Evolutionary conservation across 108 stramenopile genomes (phyloP), one percentile per base, ranked within the genome.

Genomic region (Cyclotella baltica): DNA sequence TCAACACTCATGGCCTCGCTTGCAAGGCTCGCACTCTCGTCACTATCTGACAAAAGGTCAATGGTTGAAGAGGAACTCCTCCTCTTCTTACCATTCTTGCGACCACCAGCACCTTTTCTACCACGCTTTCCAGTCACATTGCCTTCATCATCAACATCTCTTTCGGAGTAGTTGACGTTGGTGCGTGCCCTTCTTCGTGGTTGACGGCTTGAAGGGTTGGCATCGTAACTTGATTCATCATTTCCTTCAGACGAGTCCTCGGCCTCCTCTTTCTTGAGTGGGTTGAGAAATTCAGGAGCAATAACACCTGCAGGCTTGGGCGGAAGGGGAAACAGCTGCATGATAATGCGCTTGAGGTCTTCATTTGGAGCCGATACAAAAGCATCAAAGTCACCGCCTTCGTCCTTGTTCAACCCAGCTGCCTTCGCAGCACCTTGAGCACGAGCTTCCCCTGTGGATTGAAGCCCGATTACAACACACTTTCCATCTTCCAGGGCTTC

Each of bases 391-490:
- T 55, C 29, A 6, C 46, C 77, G 20, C 51, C 74, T 23, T 29
- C 29, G 18, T 84, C 67, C 25, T 81, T 80, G 56, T 75, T 62
- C 16, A 77, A 27, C 10, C 83, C 83, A 15, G 75, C 63, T 23
- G 68, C 68, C 38, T 51, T 40, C 3, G 83, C 83, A 22, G 83
- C 79, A 13, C 75, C 83, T 25, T 76, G 70, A 11, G 79, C 50
- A 51, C 72, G 84, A 37, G 89, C 88, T 84, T 91, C 90, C 11
- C 90, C 89, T 9, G 91, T 92, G 35, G 73, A 70, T 57, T 90
- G 91, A 13, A 92, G 80, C 3, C 91, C 91, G 37, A 92, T 92
- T 23, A 92, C 81, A 23, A 85, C 86, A 61, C 88, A 89, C 36
- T 88, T 33, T 27, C 86, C 88, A 19, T 80, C 69, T 3, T 46